Conservation (phyloP, 495 filamentous ascomycete genomes). For the Aspergillus incahuasiensis region DNA sequence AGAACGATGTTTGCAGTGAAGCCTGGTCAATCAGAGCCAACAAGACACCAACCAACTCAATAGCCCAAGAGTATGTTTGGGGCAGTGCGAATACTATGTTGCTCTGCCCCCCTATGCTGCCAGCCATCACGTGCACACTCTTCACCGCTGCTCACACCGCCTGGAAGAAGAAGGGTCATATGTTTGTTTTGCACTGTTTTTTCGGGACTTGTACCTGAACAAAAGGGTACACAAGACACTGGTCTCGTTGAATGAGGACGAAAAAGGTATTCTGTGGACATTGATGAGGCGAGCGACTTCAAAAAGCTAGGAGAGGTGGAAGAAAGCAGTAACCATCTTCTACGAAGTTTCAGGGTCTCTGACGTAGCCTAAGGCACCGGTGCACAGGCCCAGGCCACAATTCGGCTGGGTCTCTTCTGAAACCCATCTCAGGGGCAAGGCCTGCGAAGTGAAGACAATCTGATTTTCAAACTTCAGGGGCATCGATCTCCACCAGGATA, state of each 20-base stretch:
- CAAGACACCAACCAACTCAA: slow-evolving; percentile 5
- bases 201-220: background rate
- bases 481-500: background rate
- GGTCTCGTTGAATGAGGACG: background rate
- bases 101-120: slow-evolving; percentile 21
- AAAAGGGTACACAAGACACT: background rate
- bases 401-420: background rate
- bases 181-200: slow-evolving; percentile 8
- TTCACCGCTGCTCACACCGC: slow-evolving; percentile 21
- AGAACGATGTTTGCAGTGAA: slow-evolving; percentile 1
- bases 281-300: background rate
- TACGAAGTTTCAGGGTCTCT: background rate
- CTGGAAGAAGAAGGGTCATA: background rate
- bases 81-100: slow-evolving; percentile 19
- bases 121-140: slow-evolving; percentile 19
- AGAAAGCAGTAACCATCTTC: background rate
- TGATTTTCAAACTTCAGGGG: background rate
- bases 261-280: background rate
- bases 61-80: slow-evolving; percentile 15
- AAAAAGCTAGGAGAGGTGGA: background rate
- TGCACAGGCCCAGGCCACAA: background rate
- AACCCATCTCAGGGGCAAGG: background rate
- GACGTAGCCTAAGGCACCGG: background rate
- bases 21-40: slow-evolving; percentile 1
- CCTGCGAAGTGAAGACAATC: background rate